Evolutionary conservation across 805 yeast genomes (phyloP), one percentile per base, ranked within the genome.

Genomic region (Kodamaea fukazawae): DNA sequence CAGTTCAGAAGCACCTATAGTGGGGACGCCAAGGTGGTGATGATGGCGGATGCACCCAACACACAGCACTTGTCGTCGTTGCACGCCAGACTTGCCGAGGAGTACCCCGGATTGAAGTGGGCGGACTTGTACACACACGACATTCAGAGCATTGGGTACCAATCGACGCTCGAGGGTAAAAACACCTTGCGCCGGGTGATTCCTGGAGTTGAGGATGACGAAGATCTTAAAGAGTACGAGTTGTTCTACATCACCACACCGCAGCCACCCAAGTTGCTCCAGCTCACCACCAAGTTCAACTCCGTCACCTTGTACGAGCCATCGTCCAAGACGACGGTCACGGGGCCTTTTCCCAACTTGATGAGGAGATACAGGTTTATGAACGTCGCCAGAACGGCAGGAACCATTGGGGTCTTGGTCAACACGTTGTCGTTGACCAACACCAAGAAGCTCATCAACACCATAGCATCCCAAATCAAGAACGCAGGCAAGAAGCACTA

Each of bases 401-500:
- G 93, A 2, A 91, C 98, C 1, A 74, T 93, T 25, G 99, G 99
- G 2, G 78, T 93, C 18, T 68, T 93, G 25, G 90, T 93, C 29
- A 95, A 93, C 56, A 91, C 98, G 0, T 66, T 93, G 22, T 91
- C 98, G 0, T 62, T 93, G 28, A 65, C 80, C 28, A 84, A 86
- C 54, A 86, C 96, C 4, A 76, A 79, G 38, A 70, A 59, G n/a
- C 64, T 91, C 26, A 70, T 91, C 38, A 78, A 80, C 40, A 68
- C 70, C 25, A 75, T 89, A 6, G 75, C 78, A 11, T 57, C 66
- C 17, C 74, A 83, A 61, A 78, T 93, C 42, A 75, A 71, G 37
- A 71, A 67, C 3, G 89, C 91, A 0, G 96, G 86, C 2, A 93
- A 93, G 63, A 93, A 93, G 55, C 91, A 86, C 49, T 93, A 93